phyloP scores from a whole-genome alignment of 805 yeast species.

The Naumovozyma castellii region DNA sequence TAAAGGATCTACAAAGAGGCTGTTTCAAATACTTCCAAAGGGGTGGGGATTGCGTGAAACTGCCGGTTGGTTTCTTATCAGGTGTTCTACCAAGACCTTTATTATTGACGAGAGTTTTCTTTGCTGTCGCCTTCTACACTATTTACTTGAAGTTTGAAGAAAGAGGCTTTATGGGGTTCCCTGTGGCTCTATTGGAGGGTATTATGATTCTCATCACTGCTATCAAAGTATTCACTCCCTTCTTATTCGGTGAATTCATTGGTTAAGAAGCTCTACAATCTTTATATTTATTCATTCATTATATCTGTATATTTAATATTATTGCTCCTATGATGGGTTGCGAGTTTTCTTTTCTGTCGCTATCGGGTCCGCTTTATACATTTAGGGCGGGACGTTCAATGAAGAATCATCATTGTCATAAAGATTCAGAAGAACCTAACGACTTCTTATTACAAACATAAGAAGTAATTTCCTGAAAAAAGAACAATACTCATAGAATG shows the following conservation, averaged over 20 bases:
- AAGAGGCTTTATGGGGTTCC: slow-evolving; percentile 58
- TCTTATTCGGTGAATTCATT: slow-evolving; percentile 45
- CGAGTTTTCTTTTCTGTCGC: too few species aligned
- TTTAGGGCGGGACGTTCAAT: too few species aligned
- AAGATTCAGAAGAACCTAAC: too few species aligned
- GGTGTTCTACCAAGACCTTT: slow-evolving; percentile 75
- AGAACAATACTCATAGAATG: too few species aligned
- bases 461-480: too few species aligned
- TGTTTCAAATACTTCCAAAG: slow-evolving; percentile 77
- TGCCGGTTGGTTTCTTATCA: slow-evolving; percentile 75
- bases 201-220: slow-evolving; percentile 66
- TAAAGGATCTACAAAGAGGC: slow-evolving; percentile 69
- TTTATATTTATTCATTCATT: neutral
- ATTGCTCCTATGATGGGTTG: too few species aligned
- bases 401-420: too few species aligned
- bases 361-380: too few species aligned
- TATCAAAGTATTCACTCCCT: slow-evolving; percentile 69
- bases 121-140: slow-evolving; percentile 80
- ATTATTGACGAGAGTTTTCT: slow-evolving; percentile 73
- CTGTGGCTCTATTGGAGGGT: slow-evolving; percentile 61
- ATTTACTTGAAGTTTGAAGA: slow-evolving; percentile 57
- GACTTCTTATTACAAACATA: too few species aligned
- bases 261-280: slow-evolving; percentile 14
- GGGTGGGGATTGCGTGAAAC: slow-evolving; percentile 72
- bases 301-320: neutral